Conservation (phyloP, 192 early-diverging fungal genomes). For the Rhizophagus clarus region DNA sequence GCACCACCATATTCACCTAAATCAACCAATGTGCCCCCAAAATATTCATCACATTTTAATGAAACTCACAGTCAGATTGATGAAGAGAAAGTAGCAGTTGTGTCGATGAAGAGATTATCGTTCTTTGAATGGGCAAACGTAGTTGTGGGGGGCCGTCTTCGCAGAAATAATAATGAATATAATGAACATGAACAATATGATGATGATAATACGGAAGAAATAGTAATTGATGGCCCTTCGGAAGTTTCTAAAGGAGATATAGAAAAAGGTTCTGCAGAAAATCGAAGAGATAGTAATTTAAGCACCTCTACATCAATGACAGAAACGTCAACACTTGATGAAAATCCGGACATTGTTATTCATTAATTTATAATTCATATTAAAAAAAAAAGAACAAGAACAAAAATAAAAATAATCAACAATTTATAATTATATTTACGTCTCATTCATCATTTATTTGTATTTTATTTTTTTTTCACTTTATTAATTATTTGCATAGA, state of each 20-base stretch:
- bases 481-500: too few species aligned
- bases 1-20: not conserved
- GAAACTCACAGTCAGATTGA: not conserved
- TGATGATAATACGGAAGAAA: constrained; percentile 4
- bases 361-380: too few species aligned
- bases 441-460: too few species aligned
- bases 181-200: not conserved
- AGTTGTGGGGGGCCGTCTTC: not conserved
- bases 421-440: too few species aligned
- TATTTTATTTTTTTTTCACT: too few species aligned
- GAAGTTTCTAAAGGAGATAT: not conserved
- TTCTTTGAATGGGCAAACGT: constrained; percentile 22
- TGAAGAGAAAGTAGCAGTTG: not conserved
- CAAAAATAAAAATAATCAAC: too few species aligned
- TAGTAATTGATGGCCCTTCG: not conserved
- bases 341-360: too few species aligned
- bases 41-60: not conserved
- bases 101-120: constrained; percentile 28
- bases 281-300: not conserved
- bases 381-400: too few species aligned
- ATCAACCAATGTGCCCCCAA: not conserved
- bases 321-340: constrained; percentile 9
- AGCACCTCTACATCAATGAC: not conserved
- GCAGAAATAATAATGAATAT: not conserved
- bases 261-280: not conserved